Evolutionary conservation across 192 early-diverging fungal genomes (phyloP).

Genomic region (Phlyctochytrium arcticum): DNA sequence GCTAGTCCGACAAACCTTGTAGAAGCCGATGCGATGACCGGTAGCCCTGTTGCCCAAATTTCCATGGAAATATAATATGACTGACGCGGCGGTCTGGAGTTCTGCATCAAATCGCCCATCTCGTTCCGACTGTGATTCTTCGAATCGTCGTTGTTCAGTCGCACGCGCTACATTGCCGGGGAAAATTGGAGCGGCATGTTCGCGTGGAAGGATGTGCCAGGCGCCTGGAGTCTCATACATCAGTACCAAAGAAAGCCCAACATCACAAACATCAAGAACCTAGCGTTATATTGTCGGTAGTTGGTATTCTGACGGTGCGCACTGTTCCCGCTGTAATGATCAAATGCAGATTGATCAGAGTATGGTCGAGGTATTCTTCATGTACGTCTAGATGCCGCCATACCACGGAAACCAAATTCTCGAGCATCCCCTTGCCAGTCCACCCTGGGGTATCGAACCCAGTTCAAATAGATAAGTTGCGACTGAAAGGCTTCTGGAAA

Average conservation of each 20-base stretch:
- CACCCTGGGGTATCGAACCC: constrained; percentile 27
- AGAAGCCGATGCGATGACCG: constrained; percentile 28
- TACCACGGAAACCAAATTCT: constrained; percentile 34
- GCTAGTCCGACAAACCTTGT: constrained; percentile 17
- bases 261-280: constrained; percentile 2
- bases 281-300: constrained; percentile 32
- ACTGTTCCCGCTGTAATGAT: constrained; percentile 1
- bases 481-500: constrained; percentile 25
- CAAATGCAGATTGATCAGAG: not conserved
- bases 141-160: constrained; percentile 6
- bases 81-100: constrained; percentile 24
- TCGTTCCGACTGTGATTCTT: not conserved
- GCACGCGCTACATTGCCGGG: not conserved
- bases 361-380: not conserved
- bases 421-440: constrained; percentile 20
- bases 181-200: constrained; percentile 5
- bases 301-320: constrained; percentile 28
- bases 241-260: not conserved
- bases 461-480: constrained; percentile 34
- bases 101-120: constrained; percentile 15
- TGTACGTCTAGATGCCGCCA: too few relatives aligned
- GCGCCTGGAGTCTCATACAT: not conserved
- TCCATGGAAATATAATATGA: constrained; percentile 53
- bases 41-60: constrained; percentile 48
- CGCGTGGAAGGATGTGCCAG: constrained; percentile 47